Evolutionary conservation across 306 rosid species (phyloP).

Genomic region (Adenanthera pavonina): DNA sequence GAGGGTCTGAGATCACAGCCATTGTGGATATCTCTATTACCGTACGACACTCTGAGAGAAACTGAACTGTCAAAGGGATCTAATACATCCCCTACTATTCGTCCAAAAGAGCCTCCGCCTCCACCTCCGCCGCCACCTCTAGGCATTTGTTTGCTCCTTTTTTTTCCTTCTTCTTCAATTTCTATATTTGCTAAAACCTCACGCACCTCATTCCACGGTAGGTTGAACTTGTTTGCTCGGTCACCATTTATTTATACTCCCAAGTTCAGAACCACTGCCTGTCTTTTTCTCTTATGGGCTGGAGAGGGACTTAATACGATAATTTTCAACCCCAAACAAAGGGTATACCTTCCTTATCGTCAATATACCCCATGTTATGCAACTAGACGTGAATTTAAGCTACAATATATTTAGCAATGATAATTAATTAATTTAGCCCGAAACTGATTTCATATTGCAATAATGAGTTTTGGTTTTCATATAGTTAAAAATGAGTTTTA

Average conservation of each 20-base stretch:
- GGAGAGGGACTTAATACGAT: too few relatives aligned
- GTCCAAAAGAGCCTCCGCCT: conserved; percentile 36
- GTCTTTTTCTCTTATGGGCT: not conserved
- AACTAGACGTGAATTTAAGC: not conserved
- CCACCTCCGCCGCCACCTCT: not conserved
- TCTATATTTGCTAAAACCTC: not conserved
- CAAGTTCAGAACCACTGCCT: not conserved
- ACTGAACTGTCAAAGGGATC: conserved; percentile 42
- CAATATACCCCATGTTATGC: not conserved
- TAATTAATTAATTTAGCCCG: too few relatives aligned
- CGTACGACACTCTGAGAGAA: conserved; percentile 37
- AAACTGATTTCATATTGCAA: too few relatives aligned
- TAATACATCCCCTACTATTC: conserved; percentile 51
- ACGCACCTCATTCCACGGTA: not conserved
- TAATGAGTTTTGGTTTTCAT: too few relatives aligned
- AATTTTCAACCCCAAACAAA: not conserved
- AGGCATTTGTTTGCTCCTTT: conserved; percentile 1
- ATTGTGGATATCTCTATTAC: conserved; percentile 41
- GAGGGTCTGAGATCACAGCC: conserved; percentile 52
- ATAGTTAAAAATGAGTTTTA: too few relatives aligned
- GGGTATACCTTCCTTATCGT: not conserved
- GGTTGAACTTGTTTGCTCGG: not conserved
- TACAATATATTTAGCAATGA: too few relatives aligned
- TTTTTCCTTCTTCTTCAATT: not conserved
- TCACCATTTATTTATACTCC: not conserved